Base-by-base conservation (phyloP, 179 eudicot species). In the Sideroxylon spinosum region DNA sequence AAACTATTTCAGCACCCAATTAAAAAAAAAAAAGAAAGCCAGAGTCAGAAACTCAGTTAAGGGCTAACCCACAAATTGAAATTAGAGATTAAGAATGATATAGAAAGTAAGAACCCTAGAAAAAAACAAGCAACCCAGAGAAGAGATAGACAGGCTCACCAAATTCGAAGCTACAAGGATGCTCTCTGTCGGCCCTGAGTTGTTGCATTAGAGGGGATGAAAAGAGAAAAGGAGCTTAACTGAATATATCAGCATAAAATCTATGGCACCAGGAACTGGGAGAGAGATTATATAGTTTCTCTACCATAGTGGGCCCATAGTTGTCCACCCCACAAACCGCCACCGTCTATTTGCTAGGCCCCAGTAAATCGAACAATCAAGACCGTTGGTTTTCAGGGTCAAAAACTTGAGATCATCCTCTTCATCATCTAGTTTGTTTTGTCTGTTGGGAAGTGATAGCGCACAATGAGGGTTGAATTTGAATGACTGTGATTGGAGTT, bases 91-190 rank as follows among this genome's bases (percentile, higher is more conserved):
- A 28, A 65, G 56, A 82, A 23, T 28, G 74, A 70, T 37, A 68
- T n/a, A 44, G 4, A 67, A 14, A 14, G 20, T 20, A 23, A 52
- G 50, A 77, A 81, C 62, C 73, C 19, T 22, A 22, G 73, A 37
- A 37, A 4, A 20, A 48, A 22, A 48, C 9, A 22, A 50, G 2
- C 13, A 71, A 25, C 73, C 52, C 74, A 71, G 29, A 71, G 23
- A 12, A 70, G 7, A 28, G 67, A 77, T 55, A 71, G 71, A 81
- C 77, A 29, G 37, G 49, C 87, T 82, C 79, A 87, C 91, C 88
- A 82, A 80, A 82, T 65, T 77, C 61, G 84, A 86, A 82, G 78
- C 77, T 67, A 48, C 82, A 85, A 77, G 75, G 79, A 81, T 75
- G 63, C 72, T 68, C 68, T 50, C 69, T n/a, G 56, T 69, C 67